Evolutionary conservation across 495 filamentous ascomycete genomes (phyloP).

Genomic region (Neurospora tetrasperma): DNA sequence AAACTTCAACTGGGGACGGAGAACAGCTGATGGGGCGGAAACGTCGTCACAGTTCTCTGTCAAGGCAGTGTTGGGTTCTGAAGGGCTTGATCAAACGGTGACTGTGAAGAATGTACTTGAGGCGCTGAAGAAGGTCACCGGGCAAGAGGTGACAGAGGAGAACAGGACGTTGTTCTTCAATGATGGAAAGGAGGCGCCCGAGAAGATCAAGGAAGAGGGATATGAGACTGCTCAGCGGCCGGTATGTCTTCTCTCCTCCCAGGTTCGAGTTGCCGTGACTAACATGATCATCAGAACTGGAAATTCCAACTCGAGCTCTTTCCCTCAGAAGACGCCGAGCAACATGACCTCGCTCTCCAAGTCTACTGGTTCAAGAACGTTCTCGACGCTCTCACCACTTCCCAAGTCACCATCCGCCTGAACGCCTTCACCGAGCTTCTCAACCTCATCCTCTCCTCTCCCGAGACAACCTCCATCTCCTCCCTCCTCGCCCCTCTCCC

Average conservation of each 20-base stretch:
- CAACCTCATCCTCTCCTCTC: no score
- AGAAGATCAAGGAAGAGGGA: not conserved
- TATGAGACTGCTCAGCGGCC: not conserved
- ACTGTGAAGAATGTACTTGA: not conserved
- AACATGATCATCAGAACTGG: conserved; percentile 4
- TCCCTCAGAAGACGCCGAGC: not conserved
- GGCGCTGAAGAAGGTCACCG: not conserved
- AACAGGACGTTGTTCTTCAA: conserved; percentile 8
- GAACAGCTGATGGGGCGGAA: not conserved
- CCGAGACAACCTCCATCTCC: not conserved
- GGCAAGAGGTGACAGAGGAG: not conserved
- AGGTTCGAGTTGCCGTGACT: not conserved
- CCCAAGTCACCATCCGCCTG: conserved; percentile 4
- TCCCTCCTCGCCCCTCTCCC: conserved; percentile 6
- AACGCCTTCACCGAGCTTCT: conserved; percentile 8
- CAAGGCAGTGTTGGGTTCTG: not conserved
- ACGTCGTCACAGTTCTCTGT: conserved; percentile 1
- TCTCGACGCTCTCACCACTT: not conserved
- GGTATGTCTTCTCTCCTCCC: not conserved
- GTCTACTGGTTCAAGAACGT: conserved; percentile 3
- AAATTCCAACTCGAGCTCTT: conserved; percentile 7
- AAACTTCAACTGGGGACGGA: conserved; percentile 8
- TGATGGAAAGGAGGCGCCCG: not conserved
- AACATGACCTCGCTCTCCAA: conserved; percentile 5
- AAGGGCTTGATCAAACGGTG: not conserved